Evolutionary conservation across 192 early-diverging fungal species (phyloP).

Genomic region (Spizellomyces sp.): DNA sequence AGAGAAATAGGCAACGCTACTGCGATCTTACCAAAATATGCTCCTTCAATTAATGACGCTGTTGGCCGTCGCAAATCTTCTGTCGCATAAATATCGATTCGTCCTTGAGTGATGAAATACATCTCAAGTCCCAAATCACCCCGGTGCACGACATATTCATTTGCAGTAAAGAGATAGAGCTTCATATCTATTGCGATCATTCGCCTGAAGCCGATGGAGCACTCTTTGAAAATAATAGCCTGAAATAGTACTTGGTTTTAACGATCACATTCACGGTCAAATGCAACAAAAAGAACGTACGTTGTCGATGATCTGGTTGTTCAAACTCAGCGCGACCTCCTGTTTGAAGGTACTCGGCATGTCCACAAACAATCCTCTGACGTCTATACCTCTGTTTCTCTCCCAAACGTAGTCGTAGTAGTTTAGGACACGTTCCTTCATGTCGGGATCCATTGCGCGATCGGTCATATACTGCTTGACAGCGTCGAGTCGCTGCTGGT

Average conservation of each 20-base stretch:
- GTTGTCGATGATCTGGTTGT: slow-evolving; percentile 55
- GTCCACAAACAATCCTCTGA: slow-evolving; percentile 50
- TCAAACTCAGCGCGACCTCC: slow-evolving; percentile 58
- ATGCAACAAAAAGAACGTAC: slow-evolving; percentile 17
- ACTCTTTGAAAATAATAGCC: slow-evolving; percentile 47
- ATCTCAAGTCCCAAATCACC: slow-evolving; percentile 54
- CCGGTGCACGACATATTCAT: slow-evolving; percentile 53
- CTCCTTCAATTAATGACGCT: slow-evolving; percentile 51
- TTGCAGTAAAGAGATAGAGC: slow-evolving; percentile 54
- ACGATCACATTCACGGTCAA: no score
- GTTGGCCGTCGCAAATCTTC: slow-evolving; percentile 40
- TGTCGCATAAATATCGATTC: slow-evolving; percentile 51
- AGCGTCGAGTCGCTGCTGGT: slow-evolving; percentile 55
- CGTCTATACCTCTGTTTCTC: slow-evolving; percentile 56
- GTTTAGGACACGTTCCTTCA: slow-evolving; percentile 53
- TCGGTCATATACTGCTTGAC: slow-evolving; percentile 57
- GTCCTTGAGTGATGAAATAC: slow-evolving; percentile 57
- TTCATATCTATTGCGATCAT: slow-evolving; percentile 55
- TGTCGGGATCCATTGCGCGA: slow-evolving; percentile 52
- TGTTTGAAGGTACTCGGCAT: slow-evolving; percentile 54
- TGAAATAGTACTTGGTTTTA: slow-evolving; percentile 2
- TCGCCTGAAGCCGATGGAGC: slow-evolving; percentile 51
- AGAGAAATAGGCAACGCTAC: slow-evolving; percentile 7
- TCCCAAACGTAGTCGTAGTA: slow-evolving; percentile 63
- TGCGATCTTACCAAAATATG: slow-evolving; percentile 48